Percentiles rank a stretch among this genome's conserved stretches.
These are phyloP conservation scores for Cystobasidium pallidum DNA, from an alignment of 1,284 basidiomycete genomes.

Conservation along the genomic window DNA sequence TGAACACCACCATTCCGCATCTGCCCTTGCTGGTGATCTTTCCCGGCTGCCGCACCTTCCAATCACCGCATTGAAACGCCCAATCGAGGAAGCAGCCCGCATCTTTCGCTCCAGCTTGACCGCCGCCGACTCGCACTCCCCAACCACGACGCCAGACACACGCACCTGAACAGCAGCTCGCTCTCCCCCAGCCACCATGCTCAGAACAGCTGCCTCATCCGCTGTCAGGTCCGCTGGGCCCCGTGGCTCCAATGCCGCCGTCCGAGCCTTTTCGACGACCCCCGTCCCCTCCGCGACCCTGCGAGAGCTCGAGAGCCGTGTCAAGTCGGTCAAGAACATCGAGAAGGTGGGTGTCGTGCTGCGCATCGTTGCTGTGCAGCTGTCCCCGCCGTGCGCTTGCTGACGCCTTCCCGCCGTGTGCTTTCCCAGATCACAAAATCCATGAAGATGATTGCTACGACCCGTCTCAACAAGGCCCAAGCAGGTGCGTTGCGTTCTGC, in stretches of 20 bases:
- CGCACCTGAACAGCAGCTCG: too few relatives aligned
- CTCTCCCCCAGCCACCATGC: too few relatives aligned
- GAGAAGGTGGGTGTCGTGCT: conserved; percentile 42
- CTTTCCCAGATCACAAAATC: conserved; percentile 42
- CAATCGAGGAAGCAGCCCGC: conserved; percentile 8
- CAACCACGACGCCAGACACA: neutral
- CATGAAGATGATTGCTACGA: conserved; percentile 99
- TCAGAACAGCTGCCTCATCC: conserved; percentile 20
- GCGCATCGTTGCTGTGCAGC: conserved; percentile 3
- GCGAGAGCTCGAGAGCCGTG: conserved; percentile 92
- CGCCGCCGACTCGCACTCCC: neutral
- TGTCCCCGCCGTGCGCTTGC: neutral
- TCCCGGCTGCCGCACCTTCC: conserved; percentile 3
- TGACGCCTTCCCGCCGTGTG: neutral
- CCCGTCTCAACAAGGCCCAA: conserved; percentile 86
- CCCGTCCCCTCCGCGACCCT: conserved; percentile 77
- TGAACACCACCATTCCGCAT: neutral
- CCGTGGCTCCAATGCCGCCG: conserved; percentile 13
- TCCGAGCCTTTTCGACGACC: conserved; percentile 40
- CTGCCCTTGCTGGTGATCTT: neutral
- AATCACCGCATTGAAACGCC: neutral
- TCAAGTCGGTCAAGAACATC: conserved; percentile 90
- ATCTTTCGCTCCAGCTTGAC: neutral
- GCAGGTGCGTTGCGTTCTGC: conserved; percentile 16
- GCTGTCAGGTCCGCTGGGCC: neutral